Conservation (phyloP, 106 monocot genomes). For the Apostasia ramifera region DNA sequence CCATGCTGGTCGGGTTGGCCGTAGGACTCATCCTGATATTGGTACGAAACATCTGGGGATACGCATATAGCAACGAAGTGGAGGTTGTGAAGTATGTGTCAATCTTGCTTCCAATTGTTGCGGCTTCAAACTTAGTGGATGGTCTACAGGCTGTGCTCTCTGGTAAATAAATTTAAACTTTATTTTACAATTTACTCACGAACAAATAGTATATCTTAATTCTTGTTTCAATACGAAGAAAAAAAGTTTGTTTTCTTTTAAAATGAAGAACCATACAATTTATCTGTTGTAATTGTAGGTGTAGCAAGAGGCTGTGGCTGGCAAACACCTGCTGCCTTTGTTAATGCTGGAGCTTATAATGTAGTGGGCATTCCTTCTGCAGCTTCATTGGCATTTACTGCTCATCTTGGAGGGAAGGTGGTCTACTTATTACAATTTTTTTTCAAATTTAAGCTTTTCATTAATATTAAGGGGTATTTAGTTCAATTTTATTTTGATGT, state of each 20-base stretch:
- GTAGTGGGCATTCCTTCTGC: conserved; percentile 66
- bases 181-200: not conserved
- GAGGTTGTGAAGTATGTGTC: conserved; percentile 54
- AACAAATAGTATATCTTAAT: too few relatives aligned
- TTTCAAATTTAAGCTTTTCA: too few relatives aligned
- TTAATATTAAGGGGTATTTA: too few relatives aligned
- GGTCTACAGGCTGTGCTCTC: conserved; percentile 81
- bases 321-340: conserved; percentile 59
- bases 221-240: too few relatives aligned
- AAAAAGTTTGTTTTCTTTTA: not conserved
- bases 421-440: too few relatives aligned
- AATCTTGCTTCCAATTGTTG: conserved; percentile 66
- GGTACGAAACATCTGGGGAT: conserved; percentile 49
- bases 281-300: conserved; percentile 12
- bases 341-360: conserved; percentile 71
- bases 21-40: conserved; percentile 35
- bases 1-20: conserved; percentile 30
- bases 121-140: conserved; percentile 65
- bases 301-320: conserved; percentile 61
- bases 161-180: conserved; percentile 22
- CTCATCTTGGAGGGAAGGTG: conserved; percentile 62
- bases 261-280: not conserved
- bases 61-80: conserved; percentile 58
- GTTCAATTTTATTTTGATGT: too few relatives aligned
- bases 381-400: conserved; percentile 44